Conservation (phyloP, 1,139 yeast species). For the Yarrowia galli region DNA sequence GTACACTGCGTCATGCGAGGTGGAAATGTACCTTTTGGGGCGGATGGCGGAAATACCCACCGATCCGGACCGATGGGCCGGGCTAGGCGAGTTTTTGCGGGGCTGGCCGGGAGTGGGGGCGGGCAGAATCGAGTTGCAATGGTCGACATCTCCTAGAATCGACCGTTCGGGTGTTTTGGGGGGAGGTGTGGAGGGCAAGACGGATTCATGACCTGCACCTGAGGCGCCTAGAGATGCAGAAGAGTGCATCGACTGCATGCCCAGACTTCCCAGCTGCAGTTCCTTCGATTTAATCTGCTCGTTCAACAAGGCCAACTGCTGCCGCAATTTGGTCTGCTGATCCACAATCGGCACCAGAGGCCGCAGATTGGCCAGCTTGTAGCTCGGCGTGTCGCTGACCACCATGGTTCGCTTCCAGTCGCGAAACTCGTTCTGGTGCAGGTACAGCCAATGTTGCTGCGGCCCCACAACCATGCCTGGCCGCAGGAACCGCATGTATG, state of each 20-base stretch:
- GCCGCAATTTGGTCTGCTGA: conserved; percentile 35
- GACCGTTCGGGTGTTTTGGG: conserved; percentile 78
- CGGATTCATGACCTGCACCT: conserved; percentile 16
- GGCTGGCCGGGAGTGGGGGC: conserved; percentile 97
- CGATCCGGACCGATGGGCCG: conserved; percentile 41
- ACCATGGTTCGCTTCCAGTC: conserved; percentile 96
- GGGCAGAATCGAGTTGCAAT: conserved; percentile 81
- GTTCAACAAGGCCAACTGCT: conserved; percentile 29
- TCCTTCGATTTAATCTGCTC: conserved; percentile 41
- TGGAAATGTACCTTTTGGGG: conserved; percentile 38
- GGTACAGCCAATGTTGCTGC: conserved; percentile 97
- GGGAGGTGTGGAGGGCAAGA: conserved; percentile 54
- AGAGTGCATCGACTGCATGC: too few species aligned
- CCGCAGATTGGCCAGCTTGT: conserved; percentile 75
- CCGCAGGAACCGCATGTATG: conserved; percentile 92
- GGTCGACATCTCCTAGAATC: conserved; percentile 73
- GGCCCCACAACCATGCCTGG: conserved; percentile 99
- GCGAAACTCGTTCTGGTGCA: conserved; percentile 93
- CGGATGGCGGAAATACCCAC: conserved; percentile 27
- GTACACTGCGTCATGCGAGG: conserved; percentile 28
- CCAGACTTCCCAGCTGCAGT: conserved; percentile 27
- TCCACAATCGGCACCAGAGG: conserved; percentile 62
- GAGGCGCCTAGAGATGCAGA: conserved; percentile 37
- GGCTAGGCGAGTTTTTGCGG: conserved; percentile 59
- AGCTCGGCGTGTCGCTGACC: conserved; percentile 73